These are phyloP conservation scores for Monosporozyma solicola DNA, from an alignment of 805 yeast genomes.

Conservation along the genomic window DNA sequence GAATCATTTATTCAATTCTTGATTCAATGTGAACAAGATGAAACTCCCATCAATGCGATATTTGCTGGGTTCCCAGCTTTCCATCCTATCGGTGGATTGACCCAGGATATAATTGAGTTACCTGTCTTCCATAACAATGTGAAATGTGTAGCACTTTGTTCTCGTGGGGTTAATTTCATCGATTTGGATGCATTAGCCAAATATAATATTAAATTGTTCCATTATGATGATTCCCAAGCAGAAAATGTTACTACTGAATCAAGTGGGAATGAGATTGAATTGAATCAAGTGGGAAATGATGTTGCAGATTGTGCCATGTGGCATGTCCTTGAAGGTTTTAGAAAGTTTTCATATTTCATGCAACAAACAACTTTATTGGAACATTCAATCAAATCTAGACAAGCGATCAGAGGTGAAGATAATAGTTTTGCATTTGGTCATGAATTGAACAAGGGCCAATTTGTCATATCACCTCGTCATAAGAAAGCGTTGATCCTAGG, in stretches of 20 bases:
- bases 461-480: conserved; percentile 38
- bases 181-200: conserved; percentile 36
- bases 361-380: conserved; percentile 25
- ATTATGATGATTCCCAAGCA: conserved; percentile 26
- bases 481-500: conserved; percentile 50
- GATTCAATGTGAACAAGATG: conserved; percentile 2
- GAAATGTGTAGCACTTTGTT: conserved; percentile 43
- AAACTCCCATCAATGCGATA: conserved; percentile 34
- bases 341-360: conserved; percentile 39
- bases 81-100: conserved; percentile 42
- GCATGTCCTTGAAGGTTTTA: conserved; percentile 45
- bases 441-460: conserved; percentile 25
- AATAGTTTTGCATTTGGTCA: conserved; percentile 34
- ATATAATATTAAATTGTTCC: conserved; percentile 38
- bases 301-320: conserved; percentile 58
- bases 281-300: conserved; percentile 45
- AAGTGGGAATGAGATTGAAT: conserved; percentile 3
- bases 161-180: conserved; percentile 50
- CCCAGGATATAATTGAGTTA: conserved; percentile 33
- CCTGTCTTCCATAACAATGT: conserved; percentile 28
- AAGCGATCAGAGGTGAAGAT: conserved; percentile 11
- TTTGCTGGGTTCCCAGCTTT: conserved; percentile 57
- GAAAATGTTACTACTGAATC: conserved; percentile 1
- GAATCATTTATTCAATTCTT: conserved; percentile 13
- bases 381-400: conserved; percentile 37